These are phyloP conservation scores for Quercus aquifolioides DNA, from an alignment of 306 rosid species.

Conservation along the genomic window DNA sequence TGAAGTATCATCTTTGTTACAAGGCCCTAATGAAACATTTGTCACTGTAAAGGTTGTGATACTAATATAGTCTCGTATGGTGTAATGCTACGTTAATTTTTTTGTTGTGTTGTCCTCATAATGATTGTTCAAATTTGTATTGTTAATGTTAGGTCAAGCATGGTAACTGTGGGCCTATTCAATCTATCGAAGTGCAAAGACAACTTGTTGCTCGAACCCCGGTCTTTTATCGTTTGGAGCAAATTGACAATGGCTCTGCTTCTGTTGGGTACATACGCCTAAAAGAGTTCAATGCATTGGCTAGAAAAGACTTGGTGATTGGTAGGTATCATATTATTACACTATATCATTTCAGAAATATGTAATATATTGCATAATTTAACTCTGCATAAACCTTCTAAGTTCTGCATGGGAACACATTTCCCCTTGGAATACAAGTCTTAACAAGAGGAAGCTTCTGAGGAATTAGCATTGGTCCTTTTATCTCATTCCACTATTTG, in stretches of 20 bases:
- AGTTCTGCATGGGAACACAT: background rate
- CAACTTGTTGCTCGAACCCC: slow-evolving; percentile 92
- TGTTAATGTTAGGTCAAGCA: slow-evolving; percentile 69
- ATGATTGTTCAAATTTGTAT: slow-evolving; percentile 27
- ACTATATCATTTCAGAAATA: background rate
- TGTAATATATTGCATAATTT: background rate
- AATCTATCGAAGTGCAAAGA: slow-evolving; percentile 68
- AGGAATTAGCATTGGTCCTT: background rate
- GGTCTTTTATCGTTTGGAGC: slow-evolving; percentile 80
- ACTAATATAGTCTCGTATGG: slow-evolving; percentile 34
- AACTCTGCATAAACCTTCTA: background rate
- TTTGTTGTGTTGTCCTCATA: slow-evolving; percentile 21
- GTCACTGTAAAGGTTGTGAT: slow-evolving; percentile 80
- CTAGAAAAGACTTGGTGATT: slow-evolving; percentile 79
- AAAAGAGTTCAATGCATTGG: slow-evolving; percentile 97
- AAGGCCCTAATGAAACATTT: slow-evolving; percentile 86
- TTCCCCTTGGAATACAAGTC: background rate
- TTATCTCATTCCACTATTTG: background rate
- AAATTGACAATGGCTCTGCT: slow-evolving; percentile 52
- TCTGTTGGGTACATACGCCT: slow-evolving; percentile 82
- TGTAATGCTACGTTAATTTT: slow-evolving; percentile 12
- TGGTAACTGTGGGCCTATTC: slow-evolving; percentile 86
- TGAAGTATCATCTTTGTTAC: slow-evolving; percentile 80
- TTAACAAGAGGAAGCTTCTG: background rate
- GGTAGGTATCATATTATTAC: slow-evolving; percentile 45